These are phyloP conservation scores for Fusarium acutatum DNA, from an alignment of 2,329 filamentous ascomycete species.

Conservation along the genomic window DNA sequence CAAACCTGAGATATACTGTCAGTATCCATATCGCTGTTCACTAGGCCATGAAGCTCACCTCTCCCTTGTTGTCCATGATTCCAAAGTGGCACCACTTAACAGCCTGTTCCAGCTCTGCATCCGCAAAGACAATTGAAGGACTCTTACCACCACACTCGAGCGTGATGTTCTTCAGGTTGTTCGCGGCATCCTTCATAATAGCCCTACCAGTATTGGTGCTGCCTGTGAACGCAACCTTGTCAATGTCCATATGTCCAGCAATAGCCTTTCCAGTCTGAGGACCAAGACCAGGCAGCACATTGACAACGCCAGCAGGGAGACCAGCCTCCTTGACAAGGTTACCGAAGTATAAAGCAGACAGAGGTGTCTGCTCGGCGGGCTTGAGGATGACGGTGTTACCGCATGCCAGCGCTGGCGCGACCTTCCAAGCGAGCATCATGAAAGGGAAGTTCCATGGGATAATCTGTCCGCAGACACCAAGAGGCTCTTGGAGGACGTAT, in stretches of 20 bases:
- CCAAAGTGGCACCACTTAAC: conserved; percentile 58
- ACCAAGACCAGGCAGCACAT: conserved; percentile 73
- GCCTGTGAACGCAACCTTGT: conserved; percentile 77
- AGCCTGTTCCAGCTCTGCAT: conserved; percentile 67
- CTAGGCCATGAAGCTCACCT: conserved; percentile 47
- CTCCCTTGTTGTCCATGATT: conserved; percentile 65
- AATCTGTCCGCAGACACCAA: conserved; percentile 73
- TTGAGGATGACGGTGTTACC: conserved; percentile 68
- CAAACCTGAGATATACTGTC: conserved; percentile 54
- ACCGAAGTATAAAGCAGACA: conserved; percentile 67
- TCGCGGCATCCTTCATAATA: conserved; percentile 73
- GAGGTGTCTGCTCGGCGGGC: conserved; percentile 67
- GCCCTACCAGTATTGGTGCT: conserved; percentile 71
- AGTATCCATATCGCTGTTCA: not conserved
- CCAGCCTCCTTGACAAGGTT: conserved; percentile 73
- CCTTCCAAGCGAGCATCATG: conserved; percentile 70
- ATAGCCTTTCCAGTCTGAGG: conserved; percentile 70
- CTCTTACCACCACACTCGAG: conserved; percentile 68
- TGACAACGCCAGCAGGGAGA: conserved; percentile 78
- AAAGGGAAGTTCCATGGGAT: conserved; percentile 61
- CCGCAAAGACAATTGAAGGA: conserved; percentile 65
- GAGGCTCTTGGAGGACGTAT: conserved; percentile 72
- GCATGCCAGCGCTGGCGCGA: conserved; percentile 70
- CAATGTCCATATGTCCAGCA: conserved; percentile 68
- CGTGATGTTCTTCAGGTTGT: conserved; percentile 66